These are phyloP conservation scores for Leccinellum luteum DNA, from an alignment of 768 basidiomycete species.

Conservation along the genomic window DNA sequence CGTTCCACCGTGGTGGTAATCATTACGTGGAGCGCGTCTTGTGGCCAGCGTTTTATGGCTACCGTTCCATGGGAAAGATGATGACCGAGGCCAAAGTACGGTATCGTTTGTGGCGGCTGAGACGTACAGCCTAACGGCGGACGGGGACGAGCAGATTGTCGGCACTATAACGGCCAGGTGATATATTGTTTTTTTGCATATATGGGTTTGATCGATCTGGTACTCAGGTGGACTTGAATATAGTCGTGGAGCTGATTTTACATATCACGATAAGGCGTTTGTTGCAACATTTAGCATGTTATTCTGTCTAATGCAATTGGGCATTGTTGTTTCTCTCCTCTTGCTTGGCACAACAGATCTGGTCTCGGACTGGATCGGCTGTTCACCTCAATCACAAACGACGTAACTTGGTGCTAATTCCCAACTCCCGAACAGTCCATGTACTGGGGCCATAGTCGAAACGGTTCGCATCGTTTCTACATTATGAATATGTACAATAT, in stretches of 20 bases:
- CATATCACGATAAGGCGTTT: background rate
- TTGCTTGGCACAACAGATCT: background rate
- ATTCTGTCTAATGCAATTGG: background rate
- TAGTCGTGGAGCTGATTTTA: background rate
- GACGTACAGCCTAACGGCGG: background rate
- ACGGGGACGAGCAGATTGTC: background rate
- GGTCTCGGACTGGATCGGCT: too few species aligned
- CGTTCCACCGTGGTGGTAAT: constrained; percentile 15
- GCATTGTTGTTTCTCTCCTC: background rate
- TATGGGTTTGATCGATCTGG: background rate
- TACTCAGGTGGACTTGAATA: background rate
- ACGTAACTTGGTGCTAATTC: too few species aligned
- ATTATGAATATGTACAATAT: too few species aligned
- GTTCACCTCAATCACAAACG: background rate
- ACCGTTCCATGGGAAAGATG: background rate
- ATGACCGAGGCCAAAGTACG: background rate
- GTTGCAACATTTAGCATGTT: background rate
- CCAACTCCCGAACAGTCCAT: too few species aligned
- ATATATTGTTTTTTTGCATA: background rate
- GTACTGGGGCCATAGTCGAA: too few species aligned
- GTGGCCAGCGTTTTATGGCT: constrained; percentile 20
- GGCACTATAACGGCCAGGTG: background rate
- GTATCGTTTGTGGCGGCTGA: background rate
- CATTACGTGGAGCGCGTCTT: constrained; percentile 8
- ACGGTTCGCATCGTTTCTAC: too few species aligned